Conservation (phyloP, 2,329 filamentous ascomycete species). For the Fusarium foetens region DNA sequence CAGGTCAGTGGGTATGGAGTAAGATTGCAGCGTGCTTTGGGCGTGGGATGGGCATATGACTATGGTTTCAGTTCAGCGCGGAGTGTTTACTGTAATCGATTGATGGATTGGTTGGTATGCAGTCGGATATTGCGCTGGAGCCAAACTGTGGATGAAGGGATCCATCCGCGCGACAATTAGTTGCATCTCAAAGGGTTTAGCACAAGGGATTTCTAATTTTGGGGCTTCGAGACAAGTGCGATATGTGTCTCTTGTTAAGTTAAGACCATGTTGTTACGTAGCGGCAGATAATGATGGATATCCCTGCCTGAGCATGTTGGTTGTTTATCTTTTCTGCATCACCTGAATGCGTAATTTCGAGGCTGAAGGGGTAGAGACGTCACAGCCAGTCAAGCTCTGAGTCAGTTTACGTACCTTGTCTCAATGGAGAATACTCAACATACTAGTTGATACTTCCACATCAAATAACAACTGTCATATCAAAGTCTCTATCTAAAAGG, state of each 20-base stretch:
- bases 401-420: slow-evolving; percentile 20
- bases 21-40: slow-evolving; percentile 32
- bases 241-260: slow-evolving; percentile 7
- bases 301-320: background rate
- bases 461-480: slow-evolving; percentile 1
- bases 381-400: slow-evolving; percentile 6
- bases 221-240: slow-evolving; percentile 6
- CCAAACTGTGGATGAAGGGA: slow-evolving; percentile 27
- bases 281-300: slow-evolving; percentile 4
- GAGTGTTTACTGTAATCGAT: slow-evolving; percentile 14
- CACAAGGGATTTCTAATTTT: slow-evolving; percentile 18
- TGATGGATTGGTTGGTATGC: slow-evolving; percentile 29
- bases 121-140: slow-evolving; percentile 35
- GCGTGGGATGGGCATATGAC: slow-evolving; percentile 24
- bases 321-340: slow-evolving; percentile 5
- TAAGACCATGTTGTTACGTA: background rate
- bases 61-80: slow-evolving; percentile 28
- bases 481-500: background rate
- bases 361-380: background rate
- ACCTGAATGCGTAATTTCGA: slow-evolving; percentile 12
- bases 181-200: slow-evolving; percentile 23
- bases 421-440: slow-evolving; percentile 1
- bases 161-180: slow-evolving; percentile 29
- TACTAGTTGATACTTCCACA: background rate
- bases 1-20: slow-evolving; percentile 30